These are phyloP conservation scores for Boletus coccyginus DNA, from an alignment of 768 basidiomycete genomes.

Conservation along the genomic window DNA sequence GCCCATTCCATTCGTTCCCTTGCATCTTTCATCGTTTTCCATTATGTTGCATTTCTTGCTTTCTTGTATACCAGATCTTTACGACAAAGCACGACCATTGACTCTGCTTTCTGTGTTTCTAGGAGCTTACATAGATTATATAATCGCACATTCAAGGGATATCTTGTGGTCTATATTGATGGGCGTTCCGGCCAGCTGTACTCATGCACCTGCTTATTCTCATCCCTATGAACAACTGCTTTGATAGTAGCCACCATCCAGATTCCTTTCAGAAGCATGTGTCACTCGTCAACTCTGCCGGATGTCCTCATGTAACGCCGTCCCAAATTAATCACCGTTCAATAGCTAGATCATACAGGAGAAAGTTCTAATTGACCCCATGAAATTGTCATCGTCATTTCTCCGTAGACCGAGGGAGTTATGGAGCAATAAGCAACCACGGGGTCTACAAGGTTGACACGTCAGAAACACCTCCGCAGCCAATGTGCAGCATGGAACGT, in stretches of 20 bases:
- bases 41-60: constrained; percentile 32
- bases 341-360: constrained; percentile 19
- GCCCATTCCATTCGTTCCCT: not conserved
- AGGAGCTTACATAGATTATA: constrained; percentile 36
- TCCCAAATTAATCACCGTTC: constrained; percentile 36
- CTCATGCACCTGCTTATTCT: constrained; percentile 31
- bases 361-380: constrained; percentile 22
- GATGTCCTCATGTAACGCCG: constrained; percentile 32
- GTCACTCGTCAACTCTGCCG: constrained; percentile 22
- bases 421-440: constrained; percentile 26
- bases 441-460: constrained; percentile 32
- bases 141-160: constrained; percentile 28
- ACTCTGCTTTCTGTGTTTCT: constrained; percentile 34
- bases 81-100: constrained; percentile 34
- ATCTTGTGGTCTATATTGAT: constrained; percentile 17
- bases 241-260: constrained; percentile 11
- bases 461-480: constrained; percentile 16
- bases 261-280: constrained; percentile 25
- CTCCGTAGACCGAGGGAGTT: constrained; percentile 29
- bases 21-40: constrained; percentile 20
- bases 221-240: constrained; percentile 30
- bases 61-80: constrained; percentile 34
- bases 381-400: constrained; percentile 15
- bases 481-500: constrained; percentile 18
- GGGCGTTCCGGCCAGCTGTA: constrained; percentile 10